phyloP scores from a whole-genome alignment of 345 rosid genomes.

The Mallotus nudiflorus region DNA sequence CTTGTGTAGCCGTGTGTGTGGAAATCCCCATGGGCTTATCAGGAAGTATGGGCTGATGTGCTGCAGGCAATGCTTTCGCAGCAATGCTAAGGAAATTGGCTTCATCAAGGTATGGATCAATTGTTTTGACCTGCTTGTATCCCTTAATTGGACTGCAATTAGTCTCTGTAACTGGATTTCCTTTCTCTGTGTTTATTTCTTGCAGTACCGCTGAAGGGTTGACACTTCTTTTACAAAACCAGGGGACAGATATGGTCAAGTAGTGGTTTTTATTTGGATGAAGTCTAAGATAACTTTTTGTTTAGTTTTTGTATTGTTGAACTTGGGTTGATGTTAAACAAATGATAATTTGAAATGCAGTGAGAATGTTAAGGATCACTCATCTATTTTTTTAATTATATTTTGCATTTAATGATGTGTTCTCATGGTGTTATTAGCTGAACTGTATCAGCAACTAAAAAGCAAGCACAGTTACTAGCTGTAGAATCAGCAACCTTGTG shows the following conservation, averaged over 20 bases:
- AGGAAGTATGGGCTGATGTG: conserved; percentile 44
- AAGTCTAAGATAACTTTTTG: background rate
- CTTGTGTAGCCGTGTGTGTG: conserved; percentile 34
- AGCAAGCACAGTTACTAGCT: too few species aligned
- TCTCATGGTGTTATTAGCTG: too few species aligned
- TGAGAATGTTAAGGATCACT: background rate
- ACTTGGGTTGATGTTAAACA: conserved; percentile 2
- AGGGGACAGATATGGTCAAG: background rate
- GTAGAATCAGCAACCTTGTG: too few species aligned
- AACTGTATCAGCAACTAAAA: too few species aligned
- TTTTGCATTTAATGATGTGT: too few species aligned
- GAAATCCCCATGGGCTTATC: conserved; percentile 37
- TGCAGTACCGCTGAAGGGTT: conserved; percentile 32
- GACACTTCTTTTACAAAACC: background rate
- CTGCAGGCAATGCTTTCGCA: conserved; percentile 43
- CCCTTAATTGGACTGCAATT: background rate
- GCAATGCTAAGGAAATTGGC: conserved; percentile 41
- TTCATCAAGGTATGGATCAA: conserved; percentile 30
- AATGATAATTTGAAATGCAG: background rate
- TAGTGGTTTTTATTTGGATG: background rate
- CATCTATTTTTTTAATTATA: background rate
- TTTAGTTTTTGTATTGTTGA: conserved; percentile 14
- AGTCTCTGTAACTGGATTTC: background rate
- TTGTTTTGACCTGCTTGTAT: background rate
- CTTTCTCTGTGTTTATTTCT: background rate